A percentile compares a stretch with the other conserved stretches of the same genome.
Conservation (phyloP, 306 rosid genomes). For the Vicia villosa region DNA sequence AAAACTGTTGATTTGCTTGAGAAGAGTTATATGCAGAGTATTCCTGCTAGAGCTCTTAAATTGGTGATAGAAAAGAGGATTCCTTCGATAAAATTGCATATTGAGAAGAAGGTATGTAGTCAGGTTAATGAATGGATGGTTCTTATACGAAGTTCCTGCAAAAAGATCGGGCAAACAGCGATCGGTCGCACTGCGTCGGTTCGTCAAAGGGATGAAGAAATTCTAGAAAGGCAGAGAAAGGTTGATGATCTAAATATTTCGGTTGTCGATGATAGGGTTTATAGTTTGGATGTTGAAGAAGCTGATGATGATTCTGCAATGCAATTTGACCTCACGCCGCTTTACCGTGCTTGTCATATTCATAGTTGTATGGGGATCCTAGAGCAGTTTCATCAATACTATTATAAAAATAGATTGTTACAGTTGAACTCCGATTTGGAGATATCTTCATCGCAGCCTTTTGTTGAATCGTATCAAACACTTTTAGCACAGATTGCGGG, state of each 20-base stretch:
- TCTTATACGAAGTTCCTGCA: conserved; percentile 78
- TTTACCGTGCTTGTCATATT: conserved; percentile 91
- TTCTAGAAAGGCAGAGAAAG: conserved; percentile 69
- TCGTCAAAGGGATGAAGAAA: conserved; percentile 81
- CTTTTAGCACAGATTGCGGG: conserved; percentile 89
- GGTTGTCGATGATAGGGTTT: conserved; percentile 52
- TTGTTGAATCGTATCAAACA: conserved; percentile 78
- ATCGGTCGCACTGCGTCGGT: conserved; percentile 68
- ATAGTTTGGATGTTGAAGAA: conserved; percentile 71
- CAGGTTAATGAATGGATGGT: conserved; percentile 94
- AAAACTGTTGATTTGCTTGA: conserved; percentile 82
- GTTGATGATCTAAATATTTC: conserved; percentile 60
- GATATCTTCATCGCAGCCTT: conserved; percentile 69
- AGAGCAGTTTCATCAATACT: conserved; percentile 80
- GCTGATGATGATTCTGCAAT: conserved; percentile 65
- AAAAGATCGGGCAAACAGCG: conserved; percentile 77
- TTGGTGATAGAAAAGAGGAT: conserved; percentile 65
- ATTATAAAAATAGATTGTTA: conserved; percentile 79
- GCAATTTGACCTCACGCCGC: conserved; percentile 82
- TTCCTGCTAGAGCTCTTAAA: conserved; percentile 74
- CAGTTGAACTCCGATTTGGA: conserved; percentile 91
- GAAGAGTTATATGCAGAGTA: conserved; percentile 57
- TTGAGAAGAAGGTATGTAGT: conserved; percentile 76
- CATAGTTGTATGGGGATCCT: conserved; percentile 79
- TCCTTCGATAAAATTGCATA: conserved; percentile 74